Evolutionary conservation across 2,329 filamentous ascomycete species (phyloP), one percentile per base, ranked within the genome.

Genomic region (Fonsecaea multimorphosa): DNA sequence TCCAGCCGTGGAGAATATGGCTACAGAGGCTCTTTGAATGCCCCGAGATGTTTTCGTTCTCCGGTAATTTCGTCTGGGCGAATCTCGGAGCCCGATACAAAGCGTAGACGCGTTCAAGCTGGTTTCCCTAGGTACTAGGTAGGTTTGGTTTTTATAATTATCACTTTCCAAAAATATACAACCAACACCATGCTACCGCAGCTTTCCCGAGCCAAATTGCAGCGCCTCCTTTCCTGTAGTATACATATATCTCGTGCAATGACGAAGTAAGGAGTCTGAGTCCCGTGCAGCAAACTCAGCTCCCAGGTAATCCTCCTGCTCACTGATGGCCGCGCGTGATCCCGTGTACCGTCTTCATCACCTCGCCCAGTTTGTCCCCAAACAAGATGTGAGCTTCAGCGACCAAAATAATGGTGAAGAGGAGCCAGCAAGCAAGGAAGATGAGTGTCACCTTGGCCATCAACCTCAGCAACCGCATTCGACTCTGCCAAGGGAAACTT

Each of bases 381-480:
- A 82, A 77, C 58, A 84, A 74, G n/a, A 86, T 71, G 56, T 85
- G 73, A 34, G 83, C 67, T 77, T 91, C 82, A 11, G 82, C 81
- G 2, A 84, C 72, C 5, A 91, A 24, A 27, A 88, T 69, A 8
- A 83, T 75, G 2, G 75, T 74, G 61, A 87, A 79, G 36, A 86
- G 58, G 3, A 85, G 31, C 27, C 80, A 74, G 14, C 85, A 72
- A 2, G 78, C 83, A 16, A 86, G 61, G 55, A 83, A 76, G 63
- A 92, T 82, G 36, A 82, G 76, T 68, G 87, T 82, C 72, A 89
- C 83, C 86, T 96, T 96, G 78, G 84, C 80, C 73, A 92, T 90
- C 34, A 95, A 84, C 79, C 90, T 88, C 74, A 93, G 78, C 57
- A 96, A 84, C 63, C 93, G 87, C 71, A 88, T 82, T 77, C 92